These are phyloP conservation scores for Boletales sp. DNA, from an alignment of 768 basidiomycete species.

Conservation along the genomic window DNA sequence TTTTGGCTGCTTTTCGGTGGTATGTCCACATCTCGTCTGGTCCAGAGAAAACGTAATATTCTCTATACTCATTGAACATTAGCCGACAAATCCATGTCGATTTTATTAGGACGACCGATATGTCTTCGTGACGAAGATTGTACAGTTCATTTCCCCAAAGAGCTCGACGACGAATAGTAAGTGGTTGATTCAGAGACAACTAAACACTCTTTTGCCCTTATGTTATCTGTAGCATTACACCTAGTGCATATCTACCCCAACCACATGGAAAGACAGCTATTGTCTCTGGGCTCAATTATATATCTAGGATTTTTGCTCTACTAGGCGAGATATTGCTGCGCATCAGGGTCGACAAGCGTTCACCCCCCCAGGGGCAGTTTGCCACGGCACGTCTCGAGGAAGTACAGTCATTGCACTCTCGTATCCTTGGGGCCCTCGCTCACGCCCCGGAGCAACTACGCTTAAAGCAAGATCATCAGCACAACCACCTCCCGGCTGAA, in stretches of 20 bases:
- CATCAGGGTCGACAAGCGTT: slow-evolving; percentile 83
- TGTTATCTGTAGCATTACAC: slow-evolving; percentile 62
- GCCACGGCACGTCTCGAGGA: slow-evolving; percentile 83
- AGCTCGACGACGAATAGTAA: slow-evolving; percentile 87
- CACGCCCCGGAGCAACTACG: slow-evolving; percentile 76
- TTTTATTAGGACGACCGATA: slow-evolving; percentile 79
- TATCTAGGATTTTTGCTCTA: slow-evolving; percentile 79
- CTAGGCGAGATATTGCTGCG: slow-evolving; percentile 85
- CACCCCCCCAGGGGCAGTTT: slow-evolving; percentile 81
- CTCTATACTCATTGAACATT: slow-evolving; percentile 1
- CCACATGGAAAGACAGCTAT: slow-evolving; percentile 85
- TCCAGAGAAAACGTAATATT: not conserved
- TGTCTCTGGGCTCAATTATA: slow-evolving; percentile 85
- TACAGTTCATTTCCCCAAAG: slow-evolving; percentile 83
- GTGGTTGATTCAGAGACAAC: slow-evolving; percentile 31
- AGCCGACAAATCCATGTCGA: slow-evolving; percentile 91
- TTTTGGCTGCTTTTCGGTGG: slow-evolving; percentile 93
- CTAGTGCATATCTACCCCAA: slow-evolving; percentile 76
- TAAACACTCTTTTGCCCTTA: slow-evolving; percentile 21
- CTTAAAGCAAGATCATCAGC: slow-evolving; percentile 54
- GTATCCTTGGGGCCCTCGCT: slow-evolving; percentile 69
- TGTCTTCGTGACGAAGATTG: slow-evolving; percentile 89
- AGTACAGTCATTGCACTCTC: slow-evolving; percentile 72
- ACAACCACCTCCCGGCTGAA: slow-evolving; percentile 51
- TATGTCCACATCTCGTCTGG: slow-evolving; percentile 31